These are phyloP conservation scores for Otatea glauca DNA, from an alignment of 176 grass and related monocot genomes.

Conservation along the genomic window DNA sequence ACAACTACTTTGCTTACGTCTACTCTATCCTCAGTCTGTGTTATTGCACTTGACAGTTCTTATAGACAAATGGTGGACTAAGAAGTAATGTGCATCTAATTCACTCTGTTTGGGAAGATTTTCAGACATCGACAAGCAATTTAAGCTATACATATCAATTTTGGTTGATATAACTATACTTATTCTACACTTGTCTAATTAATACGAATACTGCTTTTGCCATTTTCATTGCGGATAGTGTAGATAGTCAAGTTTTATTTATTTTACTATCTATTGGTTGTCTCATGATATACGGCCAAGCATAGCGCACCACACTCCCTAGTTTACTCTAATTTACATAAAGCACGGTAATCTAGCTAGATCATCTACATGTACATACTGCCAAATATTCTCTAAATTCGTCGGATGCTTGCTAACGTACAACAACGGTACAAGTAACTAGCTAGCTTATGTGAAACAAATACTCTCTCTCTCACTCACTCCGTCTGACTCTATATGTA, in stretches of 20 bases:
- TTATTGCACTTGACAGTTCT: conserved; percentile 60
- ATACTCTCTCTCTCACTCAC: neutral
- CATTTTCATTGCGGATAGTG: conserved; percentile 31
- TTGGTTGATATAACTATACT: conserved; percentile 35
- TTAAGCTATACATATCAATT: conserved; percentile 52
- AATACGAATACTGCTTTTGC: neutral
- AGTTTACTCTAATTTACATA: too few species aligned
- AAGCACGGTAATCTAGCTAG: too few species aligned
- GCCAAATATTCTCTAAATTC: neutral
- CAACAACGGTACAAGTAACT: neutral
- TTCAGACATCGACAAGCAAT: conserved; percentile 91
- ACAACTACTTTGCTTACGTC: neutral
- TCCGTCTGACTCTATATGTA: neutral
- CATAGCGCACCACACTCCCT: too few species aligned
- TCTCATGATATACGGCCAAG: too few species aligned
- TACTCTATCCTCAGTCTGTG: conserved; percentile 34
- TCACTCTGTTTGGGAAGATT: conserved; percentile 93
- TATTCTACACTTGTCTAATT: conserved; percentile 18
- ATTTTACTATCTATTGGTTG: too few species aligned
- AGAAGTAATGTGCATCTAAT: conserved; percentile 66
- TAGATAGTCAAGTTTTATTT: conserved; percentile 14
- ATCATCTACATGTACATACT: too few species aligned
- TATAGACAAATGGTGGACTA: conserved; percentile 82
- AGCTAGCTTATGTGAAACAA: neutral
- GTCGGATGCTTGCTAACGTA: neutral